Base-by-base conservation (phyloP, 2,329 filamentous ascomycete genomes). In the Trichoderma koningii region DNA sequence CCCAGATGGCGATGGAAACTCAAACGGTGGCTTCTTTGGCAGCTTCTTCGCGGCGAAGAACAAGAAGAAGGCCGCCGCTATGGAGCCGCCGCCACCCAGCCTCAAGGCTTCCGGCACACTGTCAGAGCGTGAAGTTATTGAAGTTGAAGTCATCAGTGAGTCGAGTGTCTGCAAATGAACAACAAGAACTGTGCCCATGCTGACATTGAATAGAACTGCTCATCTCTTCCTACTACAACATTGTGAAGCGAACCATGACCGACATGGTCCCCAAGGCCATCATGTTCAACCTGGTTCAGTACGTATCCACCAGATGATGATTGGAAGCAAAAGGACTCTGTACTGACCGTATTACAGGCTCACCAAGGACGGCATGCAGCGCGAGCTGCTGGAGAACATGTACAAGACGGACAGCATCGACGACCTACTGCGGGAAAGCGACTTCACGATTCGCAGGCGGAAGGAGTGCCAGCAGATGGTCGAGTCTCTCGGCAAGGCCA, bases 391-490 rank as follows among this genome's bases (percentile, higher is more conserved):
- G 52, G 94, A 97, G 80, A 93, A 97, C 79, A 95, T 99, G 91
- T 99, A 99, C 84, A 89, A 93, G 76, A 89, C 88, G 60, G 89
- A 91, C 76, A 91, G 94, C 72, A 85, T 97, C 30, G 95, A 99
- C 71, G 93, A 97, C 68, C 83, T 99, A 69, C 88, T 99, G 69
- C 97, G 97, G 85, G 95, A 99, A 81, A 96, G 92, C 76, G 95
- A 99, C 78, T 98, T 97, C 83, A 99, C 95, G 3, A 85, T 96
- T 73, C 88, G 94, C 73, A 86, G 95, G 78, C 87, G 95, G 77
- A 99, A 99, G 84, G 95, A 99, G 79, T 99, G 95, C 80, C 93
- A 96, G 80, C 93, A 97, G 80, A 99, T 99, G 95, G 95, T 99
- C 59, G 95, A 99, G 79, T 96, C 91, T 63, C 83, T 99, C 74